Evolutionary conservation across 2,329 filamentous ascomycete species (phyloP), one percentile per base, ranked within the genome.

Genomic region (Phaeosphaeriaceae sp.): DNA sequence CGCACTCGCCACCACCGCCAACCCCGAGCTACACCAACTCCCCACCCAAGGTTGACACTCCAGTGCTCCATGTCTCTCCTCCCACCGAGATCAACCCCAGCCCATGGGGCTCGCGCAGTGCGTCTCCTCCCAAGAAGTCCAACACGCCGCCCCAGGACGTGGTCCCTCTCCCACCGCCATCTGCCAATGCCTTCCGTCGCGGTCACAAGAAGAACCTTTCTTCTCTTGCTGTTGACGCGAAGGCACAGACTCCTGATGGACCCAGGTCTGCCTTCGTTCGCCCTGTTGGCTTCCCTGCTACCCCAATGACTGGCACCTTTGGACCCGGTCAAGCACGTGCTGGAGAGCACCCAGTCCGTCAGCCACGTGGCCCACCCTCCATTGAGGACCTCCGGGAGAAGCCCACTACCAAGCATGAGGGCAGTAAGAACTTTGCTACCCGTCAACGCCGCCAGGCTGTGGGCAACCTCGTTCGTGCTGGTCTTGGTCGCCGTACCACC

Each of bases 361-460:
- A 99, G 79, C 95, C 95, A 52, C 92, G 93, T 63, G 93, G 93
- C 5, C 95, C 95, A 22, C 95, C 95, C 15, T 88, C 91, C 15
- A 85, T 98, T 51, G 95, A 99, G 67, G 95, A 99, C 80, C 88
- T 99, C 59, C 87, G 90, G 72, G 86, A 89, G 20, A 95, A 93
- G 80, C 95, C 95, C 1, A 98, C 94, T 9, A 89, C 92, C 66
- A 97, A 93, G 81, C 88, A 94, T 63, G 94, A 98, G 77, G 95
- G 94, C 22, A 97, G 94, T 88, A 84, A 97, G 87, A 99, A 99
- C 82, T 99, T 99, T 80, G 91, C 91, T 11, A 89, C 93, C 55
- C 93, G 95, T 61, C 93, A 96, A 72, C 92, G 95, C 59, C 92
- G 94, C 64, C 93, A 91, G 69, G 95, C 95, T 24, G 89, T 99